Evolutionary conservation across 495 filamentous ascomycete species (phyloP), one percentile per base, ranked within the genome.

Genomic region (Tuber microsphaerosporum): DNA sequence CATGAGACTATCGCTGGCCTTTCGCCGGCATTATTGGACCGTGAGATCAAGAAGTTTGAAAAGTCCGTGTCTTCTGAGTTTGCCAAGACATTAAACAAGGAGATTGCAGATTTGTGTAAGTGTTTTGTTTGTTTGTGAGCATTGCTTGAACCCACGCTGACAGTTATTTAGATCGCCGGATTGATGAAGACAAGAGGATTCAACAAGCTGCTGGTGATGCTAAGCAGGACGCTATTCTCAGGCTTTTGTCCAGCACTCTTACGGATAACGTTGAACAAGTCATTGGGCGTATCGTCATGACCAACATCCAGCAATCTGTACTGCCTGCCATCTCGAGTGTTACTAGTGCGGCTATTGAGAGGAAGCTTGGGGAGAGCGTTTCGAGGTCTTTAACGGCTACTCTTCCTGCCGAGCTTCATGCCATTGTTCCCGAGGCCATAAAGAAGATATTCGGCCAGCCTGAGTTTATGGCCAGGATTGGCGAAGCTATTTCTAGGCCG

Each of bases 201-300:
- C 88, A 89, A 81, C 89, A 90, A 83, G 89, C 89, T 72, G 87
- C 90, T 42, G 88, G 79, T 10, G 84, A 85, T 48, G 88, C 89
- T n/a, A 90, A 90, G 76, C 91, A 92, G 77, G 91, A 94, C 73
- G 90, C 91, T 75, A 86, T 99, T 45, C 87, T 99, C 72, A 91
- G 93, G 34, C 87, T 97, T 68, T 92, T 99, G 14, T 95, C 93
- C 1, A 90, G 88, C 72, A 94, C 95, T 19, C 86, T 99, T 31
- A 92, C 93, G 31, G 91, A 95, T 69, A 98, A 97, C 77, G 92
- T 96, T 43, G 93, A 97, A 83, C 88, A 90, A 79, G 91, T 90
- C 39, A 87, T 97, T 45, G 85, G 88, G 41, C 88, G 88, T 42
- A 91, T 96, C 74, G 88, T 97, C 72, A 87, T 86, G 41, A 84